A percentile compares a stretch with the other conserved stretches of the same genome.
Conservation (phyloP, 768 basidiomycete genomes). For the Paxillus rubicundulus region DNA sequence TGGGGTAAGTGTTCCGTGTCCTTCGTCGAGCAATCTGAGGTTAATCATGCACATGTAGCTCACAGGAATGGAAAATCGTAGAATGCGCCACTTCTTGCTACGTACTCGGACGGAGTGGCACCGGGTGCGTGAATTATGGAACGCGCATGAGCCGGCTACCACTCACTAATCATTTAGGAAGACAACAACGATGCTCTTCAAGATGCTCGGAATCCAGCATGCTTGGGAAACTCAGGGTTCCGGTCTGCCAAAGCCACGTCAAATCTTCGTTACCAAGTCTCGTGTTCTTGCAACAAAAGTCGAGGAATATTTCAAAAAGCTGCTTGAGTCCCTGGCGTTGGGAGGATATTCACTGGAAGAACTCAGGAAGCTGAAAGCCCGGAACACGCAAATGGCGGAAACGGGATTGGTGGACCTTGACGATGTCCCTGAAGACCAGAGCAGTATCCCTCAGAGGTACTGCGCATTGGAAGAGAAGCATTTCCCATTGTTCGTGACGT, state of each 20-base stretch:
- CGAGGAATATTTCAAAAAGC: constrained; percentile 58
- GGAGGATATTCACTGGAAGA: constrained; percentile 38
- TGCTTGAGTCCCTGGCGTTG: constrained; percentile 43
- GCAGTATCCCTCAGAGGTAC: constrained; percentile 42
- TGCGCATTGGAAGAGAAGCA: constrained; percentile 56
- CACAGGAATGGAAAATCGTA: constrained; percentile 54
- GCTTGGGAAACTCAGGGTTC: constrained; percentile 39
- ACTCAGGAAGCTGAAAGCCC: constrained; percentile 30
- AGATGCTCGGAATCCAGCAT: constrained; percentile 68
- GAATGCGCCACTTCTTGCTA: constrained; percentile 60
- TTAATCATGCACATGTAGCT: constrained; percentile 21
- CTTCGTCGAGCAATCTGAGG: constrained; percentile 11
- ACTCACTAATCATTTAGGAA: constrained; percentile 41
- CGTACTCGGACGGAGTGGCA: constrained; percentile 70
- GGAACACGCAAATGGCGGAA: constrained; percentile 27
- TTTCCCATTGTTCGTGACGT: constrained; percentile 71
- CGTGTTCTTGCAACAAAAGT: constrained; percentile 65
- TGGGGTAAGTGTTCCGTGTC: constrained; percentile 15
- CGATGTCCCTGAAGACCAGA: constrained; percentile 34
- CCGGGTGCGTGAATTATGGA: constrained; percentile 46
- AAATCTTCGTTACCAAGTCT: constrained; percentile 74
- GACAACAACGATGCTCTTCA: constrained; percentile 76
- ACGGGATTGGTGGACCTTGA: constrained; percentile 33
- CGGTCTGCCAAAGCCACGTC: constrained; percentile 49
- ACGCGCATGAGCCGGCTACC: not conserved